These are phyloP conservation scores for Lecanicillium sp. DNA, from an alignment of 2,329 filamentous ascomycete genomes.

Conservation along the genomic window DNA sequence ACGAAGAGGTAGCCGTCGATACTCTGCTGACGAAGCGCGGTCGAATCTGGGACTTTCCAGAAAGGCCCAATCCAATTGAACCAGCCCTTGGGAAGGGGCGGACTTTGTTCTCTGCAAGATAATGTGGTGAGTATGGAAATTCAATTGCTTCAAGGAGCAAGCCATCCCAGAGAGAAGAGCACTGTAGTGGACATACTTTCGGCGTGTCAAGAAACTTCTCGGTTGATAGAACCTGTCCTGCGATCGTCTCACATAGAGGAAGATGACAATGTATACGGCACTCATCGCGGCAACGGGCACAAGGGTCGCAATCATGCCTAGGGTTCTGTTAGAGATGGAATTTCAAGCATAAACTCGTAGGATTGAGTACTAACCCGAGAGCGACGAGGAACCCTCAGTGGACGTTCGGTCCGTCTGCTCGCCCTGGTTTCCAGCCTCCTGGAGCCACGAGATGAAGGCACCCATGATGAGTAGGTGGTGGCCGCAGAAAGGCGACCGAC, in stretches of 20 bases:
- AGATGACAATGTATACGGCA: conserved; percentile 40
- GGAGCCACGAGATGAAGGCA: conserved; percentile 29
- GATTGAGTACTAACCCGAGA: conserved; percentile 22
- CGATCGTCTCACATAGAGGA: conserved; percentile 39
- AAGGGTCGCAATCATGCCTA: conserved; percentile 41
- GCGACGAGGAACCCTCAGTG: conserved; percentile 21
- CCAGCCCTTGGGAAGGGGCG: conserved; percentile 44
- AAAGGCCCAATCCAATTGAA: conserved; percentile 56
- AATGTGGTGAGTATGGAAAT: neutral
- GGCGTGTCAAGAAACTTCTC: conserved; percentile 39
- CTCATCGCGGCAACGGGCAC: conserved; percentile 43
- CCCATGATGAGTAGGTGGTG: conserved; percentile 22
- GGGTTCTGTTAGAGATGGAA: conserved; percentile 1
- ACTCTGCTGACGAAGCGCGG: conserved; percentile 76
- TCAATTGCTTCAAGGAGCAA: neutral
- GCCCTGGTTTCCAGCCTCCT: conserved; percentile 19
- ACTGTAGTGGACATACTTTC: conserved; percentile 25
- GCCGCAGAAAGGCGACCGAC: conserved; percentile 1
- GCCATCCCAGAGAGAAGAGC: neutral
- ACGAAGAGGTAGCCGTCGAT: conserved; percentile 69
- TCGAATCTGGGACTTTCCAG: conserved; percentile 61
- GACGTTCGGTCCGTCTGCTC: conserved; percentile 15
- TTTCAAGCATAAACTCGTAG: neutral
- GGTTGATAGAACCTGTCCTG: conserved; percentile 47
- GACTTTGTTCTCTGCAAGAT: conserved; percentile 44